A percentile compares a stretch with the other conserved stretches of the same genome.
Evolutionary conservation across 2,329 filamentous ascomycete species (phyloP).

Genomic region (Paraphaeosphaeria minitans): DNA sequence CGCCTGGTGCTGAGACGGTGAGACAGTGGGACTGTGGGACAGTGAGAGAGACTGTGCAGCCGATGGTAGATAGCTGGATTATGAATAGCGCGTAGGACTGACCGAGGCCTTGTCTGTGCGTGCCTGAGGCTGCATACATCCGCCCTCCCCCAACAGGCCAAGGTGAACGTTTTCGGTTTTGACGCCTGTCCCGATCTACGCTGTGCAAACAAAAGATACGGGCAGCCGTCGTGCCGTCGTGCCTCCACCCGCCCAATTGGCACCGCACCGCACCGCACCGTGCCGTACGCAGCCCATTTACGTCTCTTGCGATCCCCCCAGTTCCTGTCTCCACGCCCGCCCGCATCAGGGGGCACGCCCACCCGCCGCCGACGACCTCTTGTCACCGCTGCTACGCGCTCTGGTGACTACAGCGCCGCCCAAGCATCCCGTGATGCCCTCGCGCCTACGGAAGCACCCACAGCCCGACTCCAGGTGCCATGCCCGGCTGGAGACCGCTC

Average conservation of each 20-base stretch:
- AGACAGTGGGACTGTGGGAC: no score
- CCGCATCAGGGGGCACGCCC: conserved; percentile 1
- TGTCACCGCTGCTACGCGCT: neutral
- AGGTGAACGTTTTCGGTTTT: conserved; percentile 5
- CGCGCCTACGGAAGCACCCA: conserved; percentile 31
- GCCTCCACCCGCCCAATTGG: conserved; percentile 6
- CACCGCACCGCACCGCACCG: neutral
- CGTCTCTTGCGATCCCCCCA: neutral
- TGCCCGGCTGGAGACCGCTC: conserved; percentile 83
- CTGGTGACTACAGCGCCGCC: neutral
- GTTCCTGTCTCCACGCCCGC: neutral
- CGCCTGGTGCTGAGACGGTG: neutral
- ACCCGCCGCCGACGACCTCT: neutral
- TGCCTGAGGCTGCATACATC: conserved; percentile 6
- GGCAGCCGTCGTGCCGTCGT: neutral
- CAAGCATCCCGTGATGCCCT: conserved; percentile 38
- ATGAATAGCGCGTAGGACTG: conserved; percentile 1
- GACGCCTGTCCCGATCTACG: neutral
- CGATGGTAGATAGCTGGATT: neutral
- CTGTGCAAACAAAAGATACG: neutral
- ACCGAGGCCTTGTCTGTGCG: conserved; percentile 3
- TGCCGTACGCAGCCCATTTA: neutral
- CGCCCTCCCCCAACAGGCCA: neutral
- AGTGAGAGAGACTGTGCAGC: neutral
- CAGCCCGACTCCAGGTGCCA: conserved; percentile 41